Evolutionary conservation across 75 land plant genomes (phyloP).

Genomic region (Cunninghamia lanceolata): DNA sequence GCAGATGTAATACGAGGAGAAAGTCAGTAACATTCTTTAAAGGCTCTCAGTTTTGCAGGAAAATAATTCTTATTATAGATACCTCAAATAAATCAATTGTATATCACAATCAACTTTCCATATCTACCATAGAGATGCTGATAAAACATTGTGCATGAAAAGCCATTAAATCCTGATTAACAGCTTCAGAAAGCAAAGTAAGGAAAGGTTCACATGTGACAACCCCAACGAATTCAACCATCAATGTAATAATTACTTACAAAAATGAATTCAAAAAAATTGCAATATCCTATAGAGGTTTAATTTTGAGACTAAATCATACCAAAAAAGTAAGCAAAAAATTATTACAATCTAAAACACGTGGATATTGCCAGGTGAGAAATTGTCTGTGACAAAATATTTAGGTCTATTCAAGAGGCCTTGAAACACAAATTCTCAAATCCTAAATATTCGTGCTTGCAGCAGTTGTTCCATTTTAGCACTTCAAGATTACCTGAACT

Average conservation of each 20-base stretch:
- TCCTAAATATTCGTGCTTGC: not conserved
- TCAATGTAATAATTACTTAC: not conserved
- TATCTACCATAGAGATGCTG: not conserved
- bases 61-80: not conserved
- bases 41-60: not conserved
- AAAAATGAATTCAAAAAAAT: not conserved
- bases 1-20: conserved; percentile 6
- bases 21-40: not conserved
- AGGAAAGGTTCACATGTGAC: not conserved
- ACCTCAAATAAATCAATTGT: not conserved
- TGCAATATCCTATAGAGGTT: not conserved
- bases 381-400: not conserved
- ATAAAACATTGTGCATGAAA: not conserved
- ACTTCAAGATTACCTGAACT: not conserved
- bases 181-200: not conserved
- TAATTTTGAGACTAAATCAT: not conserved
- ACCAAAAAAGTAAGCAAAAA: not conserved
- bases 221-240: not conserved
- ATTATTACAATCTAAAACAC: not conserved
- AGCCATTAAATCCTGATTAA: not conserved
- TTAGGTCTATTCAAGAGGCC: not conserved
- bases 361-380: not conserved
- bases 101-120: not conserved
- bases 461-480: not conserved
- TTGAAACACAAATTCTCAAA: not conserved